phyloP scores from a whole-genome alignment of 2,329 filamentous ascomycete species.

The Leptographium lundbergii region DNA sequence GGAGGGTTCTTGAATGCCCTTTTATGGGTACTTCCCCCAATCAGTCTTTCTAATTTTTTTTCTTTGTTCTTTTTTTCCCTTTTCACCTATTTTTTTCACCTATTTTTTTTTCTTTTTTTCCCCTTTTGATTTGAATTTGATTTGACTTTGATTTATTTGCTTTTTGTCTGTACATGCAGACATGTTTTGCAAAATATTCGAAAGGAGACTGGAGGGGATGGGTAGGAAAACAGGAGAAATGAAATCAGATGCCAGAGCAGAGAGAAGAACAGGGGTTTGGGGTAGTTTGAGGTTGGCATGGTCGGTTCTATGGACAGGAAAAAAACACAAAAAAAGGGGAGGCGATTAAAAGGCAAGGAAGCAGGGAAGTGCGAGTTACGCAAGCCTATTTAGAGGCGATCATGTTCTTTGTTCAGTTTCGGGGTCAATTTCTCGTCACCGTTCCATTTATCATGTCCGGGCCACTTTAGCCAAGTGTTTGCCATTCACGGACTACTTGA shows the following conservation, averaged over 20 bases:
- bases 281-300: background rate
- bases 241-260: background rate
- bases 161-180: background rate
- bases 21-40: background rate
- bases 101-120: background rate
- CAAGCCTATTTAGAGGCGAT: background rate
- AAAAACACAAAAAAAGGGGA: background rate
- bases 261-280: background rate
- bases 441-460: background rate
- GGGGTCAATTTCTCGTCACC: background rate
- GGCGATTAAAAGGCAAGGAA: background rate
- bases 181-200: background rate
- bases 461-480: background rate
- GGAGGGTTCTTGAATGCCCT: background rate
- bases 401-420: background rate
- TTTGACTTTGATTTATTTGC: background rate
- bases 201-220: background rate
- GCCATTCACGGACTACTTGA: background rate
- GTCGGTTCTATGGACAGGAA: background rate
- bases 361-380: background rate
- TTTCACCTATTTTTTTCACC: background rate
- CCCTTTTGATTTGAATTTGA: background rate
- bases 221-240: background rate
- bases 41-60: no score
- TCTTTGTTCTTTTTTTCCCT: background rate